Percentiles rank a stretch among this genome's conserved stretches.
These are phyloP conservation scores for Diutina ranongensis DNA, from an alignment of 1,139 yeast genomes.

Conservation along the genomic window DNA sequence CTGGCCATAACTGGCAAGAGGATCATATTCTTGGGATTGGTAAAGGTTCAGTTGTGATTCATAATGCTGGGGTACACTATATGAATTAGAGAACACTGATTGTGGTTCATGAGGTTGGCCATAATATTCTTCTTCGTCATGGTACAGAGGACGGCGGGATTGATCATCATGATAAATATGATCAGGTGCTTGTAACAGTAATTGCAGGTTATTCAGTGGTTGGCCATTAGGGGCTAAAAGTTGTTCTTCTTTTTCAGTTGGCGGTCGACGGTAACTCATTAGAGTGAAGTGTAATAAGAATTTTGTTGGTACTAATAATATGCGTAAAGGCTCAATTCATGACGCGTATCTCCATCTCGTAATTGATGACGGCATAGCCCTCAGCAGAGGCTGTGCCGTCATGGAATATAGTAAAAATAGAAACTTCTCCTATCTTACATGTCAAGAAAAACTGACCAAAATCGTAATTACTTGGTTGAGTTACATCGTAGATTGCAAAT, in stretches of 20 bases:
- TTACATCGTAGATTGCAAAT: no score
- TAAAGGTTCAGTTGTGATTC: background rate
- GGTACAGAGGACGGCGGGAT: conserved; percentile 1
- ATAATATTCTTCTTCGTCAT: conserved; percentile 1
- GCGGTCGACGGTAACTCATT: conserved; percentile 5
- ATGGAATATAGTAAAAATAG: no score
- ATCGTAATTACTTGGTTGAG: no score
- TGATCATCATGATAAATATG: background rate
- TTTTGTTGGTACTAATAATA: background rate
- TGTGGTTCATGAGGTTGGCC: background rate
- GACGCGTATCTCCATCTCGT: background rate
- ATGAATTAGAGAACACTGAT: background rate
- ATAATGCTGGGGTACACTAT: background rate
- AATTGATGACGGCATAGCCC: no score
- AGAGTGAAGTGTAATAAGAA: background rate
- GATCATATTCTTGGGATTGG: background rate
- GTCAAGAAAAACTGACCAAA: no score
- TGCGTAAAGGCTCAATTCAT: background rate
- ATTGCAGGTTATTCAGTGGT: background rate
- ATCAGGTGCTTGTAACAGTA: background rate
- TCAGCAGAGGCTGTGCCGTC: no score
- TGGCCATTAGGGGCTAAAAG: background rate
- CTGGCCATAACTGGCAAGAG: background rate
- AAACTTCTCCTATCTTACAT: no score
- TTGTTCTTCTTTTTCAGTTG: background rate